These are phyloP conservation scores for Friedmanniomyces simplex DNA, from an alignment of 495 filamentous ascomycete genomes.

Conservation along the genomic window DNA sequence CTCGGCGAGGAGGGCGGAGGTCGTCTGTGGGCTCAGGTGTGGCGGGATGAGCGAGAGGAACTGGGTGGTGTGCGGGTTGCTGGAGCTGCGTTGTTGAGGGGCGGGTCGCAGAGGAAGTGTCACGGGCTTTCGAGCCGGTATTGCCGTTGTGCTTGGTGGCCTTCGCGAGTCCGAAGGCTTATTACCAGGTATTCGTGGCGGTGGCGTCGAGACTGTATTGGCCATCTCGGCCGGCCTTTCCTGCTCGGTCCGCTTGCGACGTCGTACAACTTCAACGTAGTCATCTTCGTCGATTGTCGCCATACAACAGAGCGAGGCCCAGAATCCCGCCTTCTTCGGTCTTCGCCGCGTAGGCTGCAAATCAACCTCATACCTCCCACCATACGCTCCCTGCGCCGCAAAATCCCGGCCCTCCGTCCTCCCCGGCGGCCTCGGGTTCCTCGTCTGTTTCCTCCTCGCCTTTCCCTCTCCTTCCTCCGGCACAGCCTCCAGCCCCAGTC, in stretches of 20 bases:
- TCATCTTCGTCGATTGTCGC: slow-evolving; percentile 24
- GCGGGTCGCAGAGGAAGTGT: not conserved
- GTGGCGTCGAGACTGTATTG: slow-evolving; percentile 6
- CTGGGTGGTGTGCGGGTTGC: slow-evolving; percentile 39
- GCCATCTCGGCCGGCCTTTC: slow-evolving; percentile 4
- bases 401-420: slow-evolving; percentile 11
- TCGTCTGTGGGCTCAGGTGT: slow-evolving; percentile 50
- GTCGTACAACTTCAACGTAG: slow-evolving; percentile 33
- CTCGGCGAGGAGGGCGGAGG: slow-evolving; percentile 57
- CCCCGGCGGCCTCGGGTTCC: slow-evolving; percentile 11
- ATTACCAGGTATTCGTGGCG: slow-evolving; percentile 4
- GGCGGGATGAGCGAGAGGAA: slow-evolving; percentile 58
- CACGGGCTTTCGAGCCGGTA: not conserved
- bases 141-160: not conserved
- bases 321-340: slow-evolving; percentile 27
- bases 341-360: not conserved
- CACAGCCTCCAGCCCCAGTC: slow-evolving; percentile 61
- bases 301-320: slow-evolving; percentile 26
- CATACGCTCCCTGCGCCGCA: not conserved
- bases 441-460: not conserved
- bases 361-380: not conserved
- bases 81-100: not conserved
- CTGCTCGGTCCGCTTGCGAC: slow-evolving; percentile 23
- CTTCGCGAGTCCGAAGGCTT: slow-evolving; percentile 1
- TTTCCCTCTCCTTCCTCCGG: slow-evolving; percentile 27